Base-by-base conservation (phyloP, 139 green algal genomes). In the Spirogloea muscicola region DNA sequence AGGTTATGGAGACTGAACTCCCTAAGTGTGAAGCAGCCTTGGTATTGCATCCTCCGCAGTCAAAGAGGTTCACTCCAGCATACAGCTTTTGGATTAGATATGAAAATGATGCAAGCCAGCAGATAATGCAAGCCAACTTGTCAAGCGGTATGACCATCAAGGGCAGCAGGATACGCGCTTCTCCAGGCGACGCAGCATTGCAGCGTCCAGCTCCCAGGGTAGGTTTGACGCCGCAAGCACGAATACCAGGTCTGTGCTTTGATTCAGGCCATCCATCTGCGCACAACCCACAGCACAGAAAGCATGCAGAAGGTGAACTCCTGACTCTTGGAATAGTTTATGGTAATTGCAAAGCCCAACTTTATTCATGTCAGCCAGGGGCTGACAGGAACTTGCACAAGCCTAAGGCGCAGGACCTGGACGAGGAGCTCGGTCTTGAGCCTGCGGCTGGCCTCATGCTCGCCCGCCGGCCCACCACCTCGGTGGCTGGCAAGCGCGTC, bases 401-500 rank as follows among this genome's bases (percentile, higher is more conserved):
- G 16, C 49, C 36, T 37, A 48, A 38, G n/a, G n/a, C n/a, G n/a
- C n/a, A n/a, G n/a, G n/a, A 75, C 77, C 59, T 84, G 66, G 27
- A 85, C 40, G 60, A 98, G 87, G 72, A 98, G 87, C 85, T 98
- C 90, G 1, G 94, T 98, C 86, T 99, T 99, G 10, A 99, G 76
- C 6, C 94, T 86, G 41, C 94, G 80, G 68, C 87, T 95, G 51
- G 91, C 86, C 81, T 98, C 94, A 85, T 98, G 92, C 87, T 98
- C 94, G n/a, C 88, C 87, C 77, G 83, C 74, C 0, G 82, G 72
- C 0, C 57, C 63, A 39, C 55, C 74, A 16, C 77, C 76, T 25
- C 65, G 57, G 29, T 86, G 49, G 31, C 91, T 85, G 62, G 96
- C 80, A 37, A 81, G 71, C 25, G 75, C 79, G 3, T 84, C 78